Conservation (phyloP, 768 basidiomycete species). For the Russula sp. region DNA sequence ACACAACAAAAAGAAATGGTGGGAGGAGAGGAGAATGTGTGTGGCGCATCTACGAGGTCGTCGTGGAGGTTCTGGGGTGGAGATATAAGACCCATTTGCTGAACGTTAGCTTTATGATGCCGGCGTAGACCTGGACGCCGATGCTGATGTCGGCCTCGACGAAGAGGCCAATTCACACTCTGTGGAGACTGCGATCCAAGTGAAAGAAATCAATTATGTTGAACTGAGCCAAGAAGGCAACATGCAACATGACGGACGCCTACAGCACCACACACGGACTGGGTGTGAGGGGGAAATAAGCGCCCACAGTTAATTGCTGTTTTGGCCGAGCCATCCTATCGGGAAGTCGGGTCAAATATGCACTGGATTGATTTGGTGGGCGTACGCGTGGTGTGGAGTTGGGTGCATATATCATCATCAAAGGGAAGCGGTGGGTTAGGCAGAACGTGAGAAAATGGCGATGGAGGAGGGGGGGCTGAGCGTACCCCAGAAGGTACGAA, state of each 20-base stretch:
- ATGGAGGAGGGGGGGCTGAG: conserved; percentile 6
- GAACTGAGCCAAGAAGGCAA: background rate
- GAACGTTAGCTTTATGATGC: conserved; percentile 7
- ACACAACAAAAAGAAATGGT: too few relatives aligned
- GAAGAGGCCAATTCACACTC: conserved; percentile 8
- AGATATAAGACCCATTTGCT: background rate
- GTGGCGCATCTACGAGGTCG: too few relatives aligned
- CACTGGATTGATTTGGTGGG: conserved; percentile 13
- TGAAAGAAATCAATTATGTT: background rate
- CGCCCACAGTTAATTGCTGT: conserved; percentile 9
- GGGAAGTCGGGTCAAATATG: conserved; percentile 21
- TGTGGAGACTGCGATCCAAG: conserved; percentile 2
- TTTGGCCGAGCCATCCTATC: conserved; percentile 6
- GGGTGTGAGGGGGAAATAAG: conserved; percentile 19
- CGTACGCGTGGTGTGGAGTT: background rate
- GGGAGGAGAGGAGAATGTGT: too few relatives aligned
- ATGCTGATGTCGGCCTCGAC: conserved; percentile 15
- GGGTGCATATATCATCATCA: background rate
- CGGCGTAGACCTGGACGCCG: conserved; percentile 12
- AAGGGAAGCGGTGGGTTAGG: background rate
- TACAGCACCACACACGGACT: conserved; percentile 10
- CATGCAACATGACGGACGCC: conserved; percentile 40
- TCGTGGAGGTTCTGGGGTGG: too few relatives aligned
- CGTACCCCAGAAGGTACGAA: conserved; percentile 7
- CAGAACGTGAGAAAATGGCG: conserved; percentile 12